Evolutionary conservation across 345 rosid genomes (phyloP).

Genomic region (Eucalyptus erythrocorys): DNA sequence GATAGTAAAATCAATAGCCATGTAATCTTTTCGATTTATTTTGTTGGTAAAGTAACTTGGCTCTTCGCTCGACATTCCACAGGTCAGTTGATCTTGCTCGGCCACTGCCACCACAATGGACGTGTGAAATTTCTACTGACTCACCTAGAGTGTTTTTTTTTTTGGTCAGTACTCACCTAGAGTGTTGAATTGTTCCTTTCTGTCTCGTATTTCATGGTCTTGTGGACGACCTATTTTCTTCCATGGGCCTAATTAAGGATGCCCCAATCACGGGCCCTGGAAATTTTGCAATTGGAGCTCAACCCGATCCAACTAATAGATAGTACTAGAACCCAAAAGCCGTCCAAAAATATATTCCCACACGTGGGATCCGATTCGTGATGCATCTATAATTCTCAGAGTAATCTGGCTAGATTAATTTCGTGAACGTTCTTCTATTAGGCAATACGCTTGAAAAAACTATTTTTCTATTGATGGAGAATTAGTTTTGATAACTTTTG

Average conservation of each 20-base stretch:
- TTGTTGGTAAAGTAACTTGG: background rate
- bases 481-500: background rate
- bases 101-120: background rate
- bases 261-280: background rate
- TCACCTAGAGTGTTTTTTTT: background rate
- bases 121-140: background rate
- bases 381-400: background rate
- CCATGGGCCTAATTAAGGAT: background rate
- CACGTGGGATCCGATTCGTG: background rate
- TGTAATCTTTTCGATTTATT: background rate
- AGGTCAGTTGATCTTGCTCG: background rate
- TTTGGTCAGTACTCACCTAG: background rate
- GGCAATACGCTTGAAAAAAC: background rate
- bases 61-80: background rate
- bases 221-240: background rate
- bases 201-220: background rate
- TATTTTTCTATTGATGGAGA: background rate
- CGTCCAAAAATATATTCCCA: background rate
- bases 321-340: background rate
- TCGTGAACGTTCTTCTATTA: background rate
- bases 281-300: background rate
- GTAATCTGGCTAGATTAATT: background rate
- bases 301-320: background rate
- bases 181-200: background rate
- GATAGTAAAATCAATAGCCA: background rate